phyloP scores from a whole-genome alignment of 2,329 filamentous ascomycete species.

The Leptographium radiaticola region DNA sequence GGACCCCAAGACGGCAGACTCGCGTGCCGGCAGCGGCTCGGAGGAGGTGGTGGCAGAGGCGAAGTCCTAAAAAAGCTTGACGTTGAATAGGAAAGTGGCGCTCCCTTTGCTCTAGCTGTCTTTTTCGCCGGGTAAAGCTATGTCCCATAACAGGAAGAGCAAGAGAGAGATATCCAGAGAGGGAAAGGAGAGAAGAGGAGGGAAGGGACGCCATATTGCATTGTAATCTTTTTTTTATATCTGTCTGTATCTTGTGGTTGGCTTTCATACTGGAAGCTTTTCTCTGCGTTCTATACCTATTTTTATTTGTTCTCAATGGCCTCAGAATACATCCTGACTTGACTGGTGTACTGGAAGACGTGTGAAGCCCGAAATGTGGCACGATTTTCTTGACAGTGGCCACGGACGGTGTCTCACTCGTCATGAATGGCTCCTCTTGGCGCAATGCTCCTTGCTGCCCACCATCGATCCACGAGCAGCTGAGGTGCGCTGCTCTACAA shows the following conservation, averaged over 20 bases:
- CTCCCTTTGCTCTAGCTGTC: not conserved
- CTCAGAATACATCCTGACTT: not conserved
- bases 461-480: too few species aligned
- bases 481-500: too few species aligned
- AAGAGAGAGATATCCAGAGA: not conserved
- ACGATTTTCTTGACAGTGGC: too few species aligned
- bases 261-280: not conserved
- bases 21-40: not conserved
- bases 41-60: not conserved
- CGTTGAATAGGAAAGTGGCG: not conserved
- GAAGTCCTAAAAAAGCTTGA: not conserved
- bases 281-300: constrained; percentile 1
- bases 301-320: not conserved
- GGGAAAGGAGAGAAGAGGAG: not conserved
- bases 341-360: not conserved
- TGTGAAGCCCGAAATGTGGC: not conserved
- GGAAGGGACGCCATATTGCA: not conserved
- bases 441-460: too few species aligned
- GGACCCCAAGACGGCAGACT: not conserved
- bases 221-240: not conserved
- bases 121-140: not conserved
- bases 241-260: not conserved
- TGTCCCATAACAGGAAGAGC: too few species aligned
- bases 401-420: too few species aligned
- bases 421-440: too few species aligned